Evolutionary conservation across 257 asterid species (phyloP).

Genomic region (Avicennia marina): DNA sequence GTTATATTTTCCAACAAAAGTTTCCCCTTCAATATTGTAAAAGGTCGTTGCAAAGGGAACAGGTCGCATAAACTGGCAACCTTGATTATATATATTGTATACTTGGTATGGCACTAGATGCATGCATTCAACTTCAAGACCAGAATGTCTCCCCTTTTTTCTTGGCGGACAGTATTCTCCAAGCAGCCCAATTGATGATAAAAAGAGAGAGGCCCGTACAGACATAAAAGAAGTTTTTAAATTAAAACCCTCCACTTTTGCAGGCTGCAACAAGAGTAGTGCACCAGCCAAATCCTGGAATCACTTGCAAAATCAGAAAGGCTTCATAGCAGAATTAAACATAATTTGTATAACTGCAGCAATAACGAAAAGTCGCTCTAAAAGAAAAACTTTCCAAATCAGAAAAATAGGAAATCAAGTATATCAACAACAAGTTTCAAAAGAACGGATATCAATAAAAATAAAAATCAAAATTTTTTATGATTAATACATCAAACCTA

Average conservation of each 20-base stretch:
- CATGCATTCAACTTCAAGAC: conserved; percentile 48
- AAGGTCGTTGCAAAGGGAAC: conserved; percentile 19
- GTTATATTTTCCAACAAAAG: conserved; percentile 10
- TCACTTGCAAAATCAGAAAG: neutral
- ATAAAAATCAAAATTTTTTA: too few relatives aligned
- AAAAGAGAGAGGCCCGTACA: conserved; percentile 52
- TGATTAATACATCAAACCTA: too few relatives aligned
- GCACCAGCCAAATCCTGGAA: conserved; percentile 29
- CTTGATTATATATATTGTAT: conserved; percentile 20
- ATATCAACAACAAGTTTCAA: too few relatives aligned
- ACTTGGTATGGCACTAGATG: conserved; percentile 34
- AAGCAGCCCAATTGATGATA: conserved; percentile 61
- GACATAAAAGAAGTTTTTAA: conserved; percentile 71
- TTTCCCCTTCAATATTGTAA: conserved; percentile 13
- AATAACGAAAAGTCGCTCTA: neutral
- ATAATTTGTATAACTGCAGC: neutral
- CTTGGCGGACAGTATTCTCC: conserved; percentile 66
- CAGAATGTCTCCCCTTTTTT: conserved; percentile 44
- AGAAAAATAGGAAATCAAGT: too few relatives aligned
- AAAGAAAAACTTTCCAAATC: too few relatives aligned
- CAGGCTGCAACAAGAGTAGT: conserved; percentile 38
- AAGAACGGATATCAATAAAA: too few relatives aligned
- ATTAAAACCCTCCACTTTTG: conserved; percentile 56
- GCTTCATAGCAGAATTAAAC: neutral
- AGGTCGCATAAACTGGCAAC: conserved; percentile 39